Conservation (phyloP, 768 basidiomycete genomes). For the Mycena crocata region DNA sequence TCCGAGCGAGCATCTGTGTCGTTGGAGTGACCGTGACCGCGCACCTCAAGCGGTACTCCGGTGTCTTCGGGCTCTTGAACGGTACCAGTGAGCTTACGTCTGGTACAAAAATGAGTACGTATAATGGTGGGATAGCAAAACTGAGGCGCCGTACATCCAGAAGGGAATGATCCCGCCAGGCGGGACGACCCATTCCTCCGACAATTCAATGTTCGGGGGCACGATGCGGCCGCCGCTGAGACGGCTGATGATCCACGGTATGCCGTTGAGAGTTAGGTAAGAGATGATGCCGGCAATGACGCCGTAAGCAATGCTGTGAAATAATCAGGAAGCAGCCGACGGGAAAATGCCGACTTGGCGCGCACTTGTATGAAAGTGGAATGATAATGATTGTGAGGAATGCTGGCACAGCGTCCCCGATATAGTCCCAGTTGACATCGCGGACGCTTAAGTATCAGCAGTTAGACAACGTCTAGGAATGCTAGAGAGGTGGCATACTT, state of each 20-base stretch:
- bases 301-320: constrained; percentile 83
- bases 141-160: constrained; percentile 67
- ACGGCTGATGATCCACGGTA: constrained; percentile 68
- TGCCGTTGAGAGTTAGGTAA: constrained; percentile 78
- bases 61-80: constrained; percentile 5
- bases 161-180: constrained; percentile 74
- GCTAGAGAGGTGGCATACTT: constrained; percentile 60
- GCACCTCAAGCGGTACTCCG: constrained; percentile 28
- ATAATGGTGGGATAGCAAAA: neutral
- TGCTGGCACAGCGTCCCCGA: constrained; percentile 88
- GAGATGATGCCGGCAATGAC: constrained; percentile 83
- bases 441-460: constrained; percentile 59
- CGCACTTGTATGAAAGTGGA: constrained; percentile 81
- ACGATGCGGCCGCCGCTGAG: constrained; percentile 67
- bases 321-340: constrained; percentile 11
- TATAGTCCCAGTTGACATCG: constrained; percentile 91
- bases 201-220: constrained; percentile 71
- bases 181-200: constrained; percentile 80
- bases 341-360: constrained; percentile 33
- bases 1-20: constrained; percentile 29
- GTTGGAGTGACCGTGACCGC: constrained; percentile 16
- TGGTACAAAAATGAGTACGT: neutral
- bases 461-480: constrained; percentile 7
- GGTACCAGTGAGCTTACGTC: constrained; percentile 19
- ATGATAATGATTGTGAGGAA: constrained; percentile 87